Conservation (phyloP, 257 asterid genomes). For the Nyctanthes arbortristis region DNA sequence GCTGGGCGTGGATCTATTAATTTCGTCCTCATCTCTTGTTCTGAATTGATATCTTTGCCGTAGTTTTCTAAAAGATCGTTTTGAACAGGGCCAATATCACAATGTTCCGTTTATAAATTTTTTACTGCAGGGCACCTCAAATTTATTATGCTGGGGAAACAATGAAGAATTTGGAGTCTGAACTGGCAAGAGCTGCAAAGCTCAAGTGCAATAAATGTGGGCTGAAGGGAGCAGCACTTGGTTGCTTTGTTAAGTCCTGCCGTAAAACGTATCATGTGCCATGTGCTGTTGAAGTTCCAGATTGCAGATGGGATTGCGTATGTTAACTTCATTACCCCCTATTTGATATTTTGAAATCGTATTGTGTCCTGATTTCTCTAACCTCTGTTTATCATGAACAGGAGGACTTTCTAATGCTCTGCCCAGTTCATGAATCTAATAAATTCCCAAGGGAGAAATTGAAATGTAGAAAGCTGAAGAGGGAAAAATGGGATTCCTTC, state of each 20-base stretch:
- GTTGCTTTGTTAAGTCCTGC: conserved; percentile 83
- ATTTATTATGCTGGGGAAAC: conserved; percentile 66
- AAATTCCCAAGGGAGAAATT: conserved; percentile 76
- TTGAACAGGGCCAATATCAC: background rate
- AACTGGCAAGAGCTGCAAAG: conserved; percentile 80
- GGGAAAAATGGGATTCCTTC: conserved; percentile 29
- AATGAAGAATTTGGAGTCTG: conserved; percentile 74
- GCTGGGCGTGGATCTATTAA: background rate
- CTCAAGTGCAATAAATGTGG: conserved; percentile 92
- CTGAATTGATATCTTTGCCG: background rate
- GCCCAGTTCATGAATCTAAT: conserved; percentile 67
- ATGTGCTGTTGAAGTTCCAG: conserved; percentile 65
- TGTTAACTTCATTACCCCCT: conserved; percentile 18
- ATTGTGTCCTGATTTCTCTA: background rate
- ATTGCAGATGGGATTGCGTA: conserved; percentile 92
- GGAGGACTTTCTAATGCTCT: conserved; percentile 71
- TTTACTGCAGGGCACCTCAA: conserved; percentile 71
- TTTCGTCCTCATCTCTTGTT: background rate
- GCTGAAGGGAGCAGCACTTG: conserved; percentile 92
- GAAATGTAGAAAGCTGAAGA: conserved; percentile 33
- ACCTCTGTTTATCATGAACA: conserved; percentile 25
- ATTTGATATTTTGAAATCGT: background rate
- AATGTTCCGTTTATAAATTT: background rate
- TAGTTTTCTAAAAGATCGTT: too few species aligned
- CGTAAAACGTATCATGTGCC: conserved; percentile 81